A percentile compares a stretch with the other conserved stretches of the same genome.
Conservation (phyloP, 208 protist genomes). For the Blechomonas ayalai region DNA sequence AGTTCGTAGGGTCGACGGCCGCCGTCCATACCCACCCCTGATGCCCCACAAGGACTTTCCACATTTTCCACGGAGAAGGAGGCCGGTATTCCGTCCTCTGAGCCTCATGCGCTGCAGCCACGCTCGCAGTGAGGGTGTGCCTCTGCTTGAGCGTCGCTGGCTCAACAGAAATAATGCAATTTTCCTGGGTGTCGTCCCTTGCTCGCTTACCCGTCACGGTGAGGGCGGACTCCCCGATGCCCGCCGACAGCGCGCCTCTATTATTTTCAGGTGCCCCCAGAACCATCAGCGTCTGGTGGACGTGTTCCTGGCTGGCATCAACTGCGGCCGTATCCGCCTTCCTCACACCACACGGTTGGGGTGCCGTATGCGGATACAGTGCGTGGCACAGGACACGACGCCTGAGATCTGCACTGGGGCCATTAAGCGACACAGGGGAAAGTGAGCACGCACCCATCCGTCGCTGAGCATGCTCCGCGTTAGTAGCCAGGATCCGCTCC, state of each 20-base stretch:
- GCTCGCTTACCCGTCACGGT: too few species aligned
- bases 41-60: conserved; percentile 86
- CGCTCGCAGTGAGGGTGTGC: conserved; percentile 12
- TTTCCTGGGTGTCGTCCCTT: background rate
- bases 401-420: conserved; percentile 20
- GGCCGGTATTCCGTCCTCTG: conserved; percentile 21
- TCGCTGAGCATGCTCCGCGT: conserved; percentile 19
- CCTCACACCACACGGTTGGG: conserved; percentile 6
- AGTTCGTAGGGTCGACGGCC: conserved; percentile 97
- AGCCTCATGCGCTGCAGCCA: conserved; percentile 4
- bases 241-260: background rate
- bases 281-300: conserved; percentile 8
- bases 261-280: background rate
- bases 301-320: background rate
- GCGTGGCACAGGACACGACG: conserved; percentile 27
- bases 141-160: conserved; percentile 43
- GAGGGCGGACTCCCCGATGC: too few species aligned
- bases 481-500: conserved; percentile 27
- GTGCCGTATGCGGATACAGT: conserved; percentile 28
- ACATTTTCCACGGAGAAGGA: conserved; percentile 92
- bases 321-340: background rate
- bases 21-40: conserved; percentile 96
- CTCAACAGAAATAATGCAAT: conserved; percentile 42
- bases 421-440: conserved; percentile 9
- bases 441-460: conserved; percentile 18